phyloP scores from a whole-genome alignment of 306 rosid species.

The Medicago ruthenica region DNA sequence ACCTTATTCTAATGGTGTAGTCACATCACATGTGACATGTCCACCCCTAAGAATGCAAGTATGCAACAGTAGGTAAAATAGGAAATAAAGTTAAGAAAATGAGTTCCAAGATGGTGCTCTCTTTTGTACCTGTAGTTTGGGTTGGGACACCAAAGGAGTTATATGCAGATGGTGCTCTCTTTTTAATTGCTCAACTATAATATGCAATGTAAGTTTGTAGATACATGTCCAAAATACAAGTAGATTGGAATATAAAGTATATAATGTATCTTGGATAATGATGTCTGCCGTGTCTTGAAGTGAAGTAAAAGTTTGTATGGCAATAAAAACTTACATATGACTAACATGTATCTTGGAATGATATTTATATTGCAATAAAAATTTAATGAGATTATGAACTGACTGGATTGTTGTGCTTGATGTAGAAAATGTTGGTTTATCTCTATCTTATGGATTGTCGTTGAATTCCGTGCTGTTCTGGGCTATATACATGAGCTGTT shows the following conservation, averaged over 20 bases:
- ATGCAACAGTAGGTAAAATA: no score
- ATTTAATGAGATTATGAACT: neutral
- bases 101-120: no score
- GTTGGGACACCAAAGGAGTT: no score
- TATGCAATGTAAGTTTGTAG: neutral
- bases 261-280: conserved; percentile 19
- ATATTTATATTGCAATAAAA: conserved; percentile 18
- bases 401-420: conserved; percentile 28
- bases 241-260: neutral
- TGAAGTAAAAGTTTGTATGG: neutral
- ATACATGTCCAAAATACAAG: neutral
- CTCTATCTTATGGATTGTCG: conserved; percentile 91
- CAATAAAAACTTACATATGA: conserved; percentile 8
- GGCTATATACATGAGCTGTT: conserved; percentile 86
- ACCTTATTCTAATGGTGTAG: neutral
- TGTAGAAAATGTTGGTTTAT: conserved; percentile 85
- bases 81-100: no score
- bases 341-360: neutral
- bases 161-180: no score
- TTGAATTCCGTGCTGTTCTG: conserved; percentile 75
- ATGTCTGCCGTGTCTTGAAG: neutral
- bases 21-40: neutral
- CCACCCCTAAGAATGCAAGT: neutral
- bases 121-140: no score
- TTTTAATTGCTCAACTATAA: no score